phyloP scores from a whole-genome alignment of 2,329 filamentous ascomycete species.

The Aspergillus udagawae region DNA sequence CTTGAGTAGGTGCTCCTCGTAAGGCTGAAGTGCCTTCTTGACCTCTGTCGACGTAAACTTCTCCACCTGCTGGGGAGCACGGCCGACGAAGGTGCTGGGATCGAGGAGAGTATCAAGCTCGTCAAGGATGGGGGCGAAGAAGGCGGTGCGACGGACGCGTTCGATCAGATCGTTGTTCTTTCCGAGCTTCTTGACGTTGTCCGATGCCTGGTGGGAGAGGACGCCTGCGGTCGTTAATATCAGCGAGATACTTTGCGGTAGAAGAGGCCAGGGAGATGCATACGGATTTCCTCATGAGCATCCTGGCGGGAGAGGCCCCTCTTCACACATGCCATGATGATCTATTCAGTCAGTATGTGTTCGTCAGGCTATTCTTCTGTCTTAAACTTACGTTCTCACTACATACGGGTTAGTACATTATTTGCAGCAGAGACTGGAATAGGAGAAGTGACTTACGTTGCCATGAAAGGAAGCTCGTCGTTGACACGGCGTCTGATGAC shows the following conservation, averaged over 20 bases:
- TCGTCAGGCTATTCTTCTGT: background rate
- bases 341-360: conserved; percentile 41
- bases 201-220: conserved; percentile 69
- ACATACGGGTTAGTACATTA: conserved; percentile 14
- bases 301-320: conserved; percentile 72
- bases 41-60: conserved; percentile 51
- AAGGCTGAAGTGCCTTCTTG: conserved; percentile 45
- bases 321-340: conserved; percentile 74
- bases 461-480: conserved; percentile 83
- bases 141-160: conserved; percentile 66
- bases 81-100: conserved; percentile 57
- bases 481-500: conserved; percentile 65
- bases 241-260: background rate
- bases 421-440: background rate
- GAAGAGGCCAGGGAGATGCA: conserved; percentile 4
- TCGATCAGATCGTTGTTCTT: conserved; percentile 77
- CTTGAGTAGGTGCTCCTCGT: conserved; percentile 36
- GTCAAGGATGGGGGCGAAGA: conserved; percentile 67
- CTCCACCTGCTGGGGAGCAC: conserved; percentile 52
- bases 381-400: conserved; percentile 30
- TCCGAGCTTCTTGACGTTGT: conserved; percentile 68
- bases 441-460: conserved; percentile 48
- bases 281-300: conserved; percentile 78
- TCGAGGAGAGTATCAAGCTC: conserved; percentile 67
- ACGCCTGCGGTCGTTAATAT: conserved; percentile 44